Conservation (phyloP, 1,284 basidiomycete genomes). For the Wallemia mellicola region DNA sequence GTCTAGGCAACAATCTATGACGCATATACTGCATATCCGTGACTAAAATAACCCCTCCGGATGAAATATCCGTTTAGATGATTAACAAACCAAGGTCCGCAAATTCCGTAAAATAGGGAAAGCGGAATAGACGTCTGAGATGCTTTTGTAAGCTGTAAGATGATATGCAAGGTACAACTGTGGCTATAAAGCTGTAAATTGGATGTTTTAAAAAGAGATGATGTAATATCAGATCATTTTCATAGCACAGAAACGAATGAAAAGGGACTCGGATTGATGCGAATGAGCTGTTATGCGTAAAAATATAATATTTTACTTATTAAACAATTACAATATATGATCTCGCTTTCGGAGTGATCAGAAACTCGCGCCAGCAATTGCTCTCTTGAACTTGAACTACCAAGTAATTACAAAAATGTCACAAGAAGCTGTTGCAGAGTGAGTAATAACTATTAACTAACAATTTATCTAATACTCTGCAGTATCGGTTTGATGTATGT, state of each 20-base stretch:
- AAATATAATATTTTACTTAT: neutral
- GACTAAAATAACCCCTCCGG: too few relatives aligned
- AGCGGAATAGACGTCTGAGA: too few relatives aligned
- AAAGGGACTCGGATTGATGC: neutral
- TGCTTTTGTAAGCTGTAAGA: too few relatives aligned
- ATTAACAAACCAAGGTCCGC: too few relatives aligned
- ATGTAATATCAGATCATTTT: neutral
- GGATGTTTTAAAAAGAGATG: too few relatives aligned
- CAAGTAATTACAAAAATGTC: neutral
- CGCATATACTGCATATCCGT: too few relatives aligned
- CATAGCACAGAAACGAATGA: neutral
- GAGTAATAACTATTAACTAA: neutral
- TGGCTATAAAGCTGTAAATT: too few relatives aligned
- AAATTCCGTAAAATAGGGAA: too few relatives aligned
- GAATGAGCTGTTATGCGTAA: neutral
- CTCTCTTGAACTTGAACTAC: neutral
- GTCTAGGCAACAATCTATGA: too few relatives aligned
- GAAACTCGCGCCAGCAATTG: neutral
- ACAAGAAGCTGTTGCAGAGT: neutral
- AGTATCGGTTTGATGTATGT: neutral
- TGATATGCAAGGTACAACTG: too few relatives aligned
- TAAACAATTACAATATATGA: neutral
- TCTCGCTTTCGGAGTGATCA: neutral
- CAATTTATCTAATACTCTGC: neutral
- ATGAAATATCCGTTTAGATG: too few relatives aligned